Evolutionary conservation across 2,329 filamentous ascomycete species (phyloP).

Genomic region (Sporothrix protearum): DNA sequence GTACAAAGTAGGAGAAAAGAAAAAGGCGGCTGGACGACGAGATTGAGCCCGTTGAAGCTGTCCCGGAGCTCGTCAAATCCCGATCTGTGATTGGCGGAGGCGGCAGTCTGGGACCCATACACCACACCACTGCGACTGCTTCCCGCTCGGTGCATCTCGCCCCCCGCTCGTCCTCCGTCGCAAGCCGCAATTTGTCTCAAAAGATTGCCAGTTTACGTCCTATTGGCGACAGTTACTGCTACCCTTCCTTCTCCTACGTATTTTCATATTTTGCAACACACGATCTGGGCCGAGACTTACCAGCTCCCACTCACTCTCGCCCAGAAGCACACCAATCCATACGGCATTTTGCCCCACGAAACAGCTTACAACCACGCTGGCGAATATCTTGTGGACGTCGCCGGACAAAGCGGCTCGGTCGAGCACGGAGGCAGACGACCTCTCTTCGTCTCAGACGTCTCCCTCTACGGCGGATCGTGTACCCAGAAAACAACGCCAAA

Average conservation of each 20-base stretch:
- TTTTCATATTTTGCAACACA: neutral
- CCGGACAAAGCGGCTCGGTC: conserved; percentile 17
- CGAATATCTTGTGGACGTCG: conserved; percentile 26
- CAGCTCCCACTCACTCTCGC: too few species aligned
- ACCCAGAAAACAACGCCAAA: neutral
- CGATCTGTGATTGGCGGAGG: neutral
- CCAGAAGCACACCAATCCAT: neutral
- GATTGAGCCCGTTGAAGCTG: neutral
- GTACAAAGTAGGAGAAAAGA: neutral
- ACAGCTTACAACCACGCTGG: conserved; percentile 17
- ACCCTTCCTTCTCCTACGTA: neutral
- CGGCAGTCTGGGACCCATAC: neutral
- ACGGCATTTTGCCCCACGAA: neutral
- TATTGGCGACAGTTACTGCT: neutral
- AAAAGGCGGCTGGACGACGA: neutral
- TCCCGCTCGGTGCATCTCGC: neutral
- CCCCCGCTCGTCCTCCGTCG: neutral
- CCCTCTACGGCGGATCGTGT: neutral
- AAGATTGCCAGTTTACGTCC: neutral
- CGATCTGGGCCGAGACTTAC: too few species aligned
- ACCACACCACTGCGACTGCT: neutral
- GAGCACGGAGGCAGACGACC: neutral
- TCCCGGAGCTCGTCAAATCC: neutral
- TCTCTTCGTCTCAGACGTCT: neutral
- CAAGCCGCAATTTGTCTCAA: neutral